These are phyloP conservation scores for Chlorella variabilis DNA, from an alignment of 163 green algal species.

Conservation along the genomic window DNA sequence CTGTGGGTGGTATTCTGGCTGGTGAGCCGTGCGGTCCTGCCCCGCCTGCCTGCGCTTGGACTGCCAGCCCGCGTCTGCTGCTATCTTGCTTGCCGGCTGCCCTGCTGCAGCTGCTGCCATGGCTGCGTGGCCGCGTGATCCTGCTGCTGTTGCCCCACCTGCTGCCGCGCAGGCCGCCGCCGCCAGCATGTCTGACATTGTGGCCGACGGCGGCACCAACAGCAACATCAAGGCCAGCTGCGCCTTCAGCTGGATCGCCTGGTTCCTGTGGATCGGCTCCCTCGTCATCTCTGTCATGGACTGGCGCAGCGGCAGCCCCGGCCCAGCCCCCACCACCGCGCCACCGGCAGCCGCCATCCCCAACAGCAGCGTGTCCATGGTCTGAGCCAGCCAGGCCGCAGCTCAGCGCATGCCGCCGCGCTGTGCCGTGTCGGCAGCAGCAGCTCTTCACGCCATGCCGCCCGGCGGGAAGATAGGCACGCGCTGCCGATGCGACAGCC, in stretches of 20 bases:
- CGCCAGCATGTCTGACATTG: not conserved
- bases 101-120: not conserved
- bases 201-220: not conserved
- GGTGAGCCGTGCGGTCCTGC: no score
- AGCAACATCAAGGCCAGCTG: conserved; percentile 1
- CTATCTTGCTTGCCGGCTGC: not conserved
- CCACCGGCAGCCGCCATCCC: not conserved
- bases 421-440: not conserved
- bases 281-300: conserved; percentile 23
- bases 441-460: no score
- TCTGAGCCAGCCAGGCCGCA: conserved; percentile 9
- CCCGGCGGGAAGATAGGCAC: no score
- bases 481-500: no score
- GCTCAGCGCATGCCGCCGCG: not conserved
- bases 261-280: conserved; percentile 35
- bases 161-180: not conserved
- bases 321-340: not conserved
- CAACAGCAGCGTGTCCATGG: conserved; percentile 20
- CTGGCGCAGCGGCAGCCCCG: conserved; percentile 19
- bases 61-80: no score
- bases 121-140: not conserved
- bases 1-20: conserved; percentile 35
- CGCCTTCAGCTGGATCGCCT: conserved; percentile 22
- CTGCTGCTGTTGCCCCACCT: not conserved
- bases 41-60: no score